These are phyloP conservation scores for Cantharellus anzutake DNA, from an alignment of 768 basidiomycete genomes.

Conservation along the genomic window DNA sequence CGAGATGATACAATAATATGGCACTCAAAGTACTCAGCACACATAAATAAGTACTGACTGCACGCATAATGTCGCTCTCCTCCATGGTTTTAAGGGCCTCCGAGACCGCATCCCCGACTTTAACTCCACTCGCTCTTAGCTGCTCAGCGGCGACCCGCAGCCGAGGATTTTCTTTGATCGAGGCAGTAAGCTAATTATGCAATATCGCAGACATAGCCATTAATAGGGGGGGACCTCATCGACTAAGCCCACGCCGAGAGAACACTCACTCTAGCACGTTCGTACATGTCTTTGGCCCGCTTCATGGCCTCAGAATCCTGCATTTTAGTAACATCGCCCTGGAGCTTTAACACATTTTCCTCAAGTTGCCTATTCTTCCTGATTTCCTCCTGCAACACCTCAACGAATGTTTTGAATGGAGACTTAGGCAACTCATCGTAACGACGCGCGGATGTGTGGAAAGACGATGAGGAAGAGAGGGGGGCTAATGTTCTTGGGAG, in stretches of 20 bases:
- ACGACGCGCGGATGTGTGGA: slow-evolving; percentile 35
- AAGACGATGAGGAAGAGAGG: too few species aligned
- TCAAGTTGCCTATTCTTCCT: slow-evolving; percentile 86
- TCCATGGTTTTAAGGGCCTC: slow-evolving; percentile 88
- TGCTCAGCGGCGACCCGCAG: slow-evolving; percentile 87
- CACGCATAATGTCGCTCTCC: slow-evolving; percentile 81
- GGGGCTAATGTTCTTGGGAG: too few species aligned
- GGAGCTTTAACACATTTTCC: slow-evolving; percentile 91
- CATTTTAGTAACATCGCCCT: slow-evolving; percentile 92
- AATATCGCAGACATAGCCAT: background rate
- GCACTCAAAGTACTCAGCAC: background rate
- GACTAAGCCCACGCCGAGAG: background rate
- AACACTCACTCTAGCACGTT: slow-evolving; percentile 71
- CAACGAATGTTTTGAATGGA: slow-evolving; percentile 91
- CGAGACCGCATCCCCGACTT: slow-evolving; percentile 83
- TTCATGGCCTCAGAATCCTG: slow-evolving; percentile 97
- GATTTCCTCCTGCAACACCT: slow-evolving; percentile 82
- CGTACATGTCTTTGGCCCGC: slow-evolving; percentile 76
- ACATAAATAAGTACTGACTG: slow-evolving; percentile 28
- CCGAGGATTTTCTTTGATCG: slow-evolving; percentile 89
- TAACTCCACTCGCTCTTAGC: slow-evolving; percentile 71
- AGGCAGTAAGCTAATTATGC: slow-evolving; percentile 51
- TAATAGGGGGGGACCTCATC: background rate
- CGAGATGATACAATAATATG: background rate
- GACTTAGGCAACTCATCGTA: slow-evolving; percentile 61